Conservation (phyloP, 108 stramenopile genomes). For the Pseudonitzschia pungens region DNA sequence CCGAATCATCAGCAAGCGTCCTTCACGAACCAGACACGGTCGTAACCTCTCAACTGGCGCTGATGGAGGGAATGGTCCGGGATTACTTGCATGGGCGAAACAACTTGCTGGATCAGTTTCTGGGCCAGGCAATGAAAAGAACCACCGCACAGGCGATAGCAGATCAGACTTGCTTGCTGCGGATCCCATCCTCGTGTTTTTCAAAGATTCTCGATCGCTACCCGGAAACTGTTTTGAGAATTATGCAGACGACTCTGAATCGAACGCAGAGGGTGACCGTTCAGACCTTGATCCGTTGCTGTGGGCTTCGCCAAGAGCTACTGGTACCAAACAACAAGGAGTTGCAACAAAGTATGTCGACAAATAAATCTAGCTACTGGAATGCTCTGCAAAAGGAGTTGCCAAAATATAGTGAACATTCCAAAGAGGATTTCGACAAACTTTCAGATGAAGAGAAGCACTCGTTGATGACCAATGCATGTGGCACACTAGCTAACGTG, state of each 20-base stretch:
- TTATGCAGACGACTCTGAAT: slow-evolving; percentile 44
- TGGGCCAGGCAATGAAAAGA: slow-evolving; percentile 17
- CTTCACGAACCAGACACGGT: slow-evolving; percentile 40
- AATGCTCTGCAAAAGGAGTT: neutral
- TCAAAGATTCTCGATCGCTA: slow-evolving; percentile 32
- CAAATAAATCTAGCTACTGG: slow-evolving; percentile 6
- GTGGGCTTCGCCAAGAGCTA: slow-evolving; percentile 43
- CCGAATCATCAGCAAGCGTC: slow-evolving; percentile 26
- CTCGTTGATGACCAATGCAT: slow-evolving; percentile 9
- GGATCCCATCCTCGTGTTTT: slow-evolving; percentile 41
- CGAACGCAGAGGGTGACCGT: slow-evolving; percentile 51
- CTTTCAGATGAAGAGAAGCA: neutral
- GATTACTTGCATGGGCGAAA: slow-evolving; percentile 8
- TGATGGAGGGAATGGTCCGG: slow-evolving; percentile 40
- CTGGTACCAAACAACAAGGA: slow-evolving; percentile 19
- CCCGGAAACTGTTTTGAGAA: slow-evolving; percentile 43
- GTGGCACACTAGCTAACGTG: neutral
- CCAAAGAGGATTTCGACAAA: neutral
- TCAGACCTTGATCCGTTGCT: slow-evolving; percentile 42
- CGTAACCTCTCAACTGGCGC: slow-evolving; percentile 42
- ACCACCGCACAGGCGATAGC: slow-evolving; percentile 31
- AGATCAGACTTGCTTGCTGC: slow-evolving; percentile 37
- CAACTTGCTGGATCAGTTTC: neutral
- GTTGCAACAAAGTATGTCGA: neutral
- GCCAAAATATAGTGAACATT: neutral